phyloP scores from a whole-genome alignment of 768 basidiomycete species.

The Lyophyllum semitale region DNA sequence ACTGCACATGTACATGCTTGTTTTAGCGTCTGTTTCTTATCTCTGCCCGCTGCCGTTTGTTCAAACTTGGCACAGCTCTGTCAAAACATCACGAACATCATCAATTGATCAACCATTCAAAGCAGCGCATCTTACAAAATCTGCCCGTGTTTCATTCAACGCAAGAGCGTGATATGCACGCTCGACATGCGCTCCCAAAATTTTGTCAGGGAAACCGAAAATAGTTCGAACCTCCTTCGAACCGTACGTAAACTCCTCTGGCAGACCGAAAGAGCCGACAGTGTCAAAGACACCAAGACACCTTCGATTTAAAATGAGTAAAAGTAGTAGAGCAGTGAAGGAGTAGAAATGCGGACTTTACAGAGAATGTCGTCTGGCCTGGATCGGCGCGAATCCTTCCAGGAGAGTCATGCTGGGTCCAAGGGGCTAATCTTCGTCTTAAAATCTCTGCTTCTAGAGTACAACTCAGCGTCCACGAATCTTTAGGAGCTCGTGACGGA shows the following conservation, averaged over 20 bases:
- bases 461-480: neutral
- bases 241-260: constrained; percentile 57
- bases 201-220: constrained; percentile 66
- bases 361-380: constrained; percentile 49
- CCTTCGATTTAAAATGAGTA: constrained; percentile 29
- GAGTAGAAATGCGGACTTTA: constrained; percentile 49
- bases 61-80: constrained; percentile 63
- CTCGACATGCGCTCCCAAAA: constrained; percentile 64
- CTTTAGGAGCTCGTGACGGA: neutral
- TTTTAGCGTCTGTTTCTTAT: constrained; percentile 59
- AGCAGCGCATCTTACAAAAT: constrained; percentile 57
- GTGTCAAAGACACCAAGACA: constrained; percentile 79
- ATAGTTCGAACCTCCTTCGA: constrained; percentile 46
- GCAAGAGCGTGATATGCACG: constrained; percentile 72
- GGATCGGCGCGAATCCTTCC: constrained; percentile 55
- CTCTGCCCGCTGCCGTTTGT: constrained; percentile 52
- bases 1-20: constrained; percentile 43
- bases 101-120: too few relatives aligned
- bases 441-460: constrained; percentile 23
- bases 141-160: constrained; percentile 63
- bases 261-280: constrained; percentile 72
- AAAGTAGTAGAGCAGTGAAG: neutral
- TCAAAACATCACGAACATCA: neutral
- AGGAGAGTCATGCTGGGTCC: constrained; percentile 51
- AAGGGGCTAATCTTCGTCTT: constrained; percentile 49